A percentile compares a stretch with the other conserved stretches of the same genome.
phyloP scores from a whole-genome alignment of 306 rosid species.

The Oxytropis ochrocephala region DNA sequence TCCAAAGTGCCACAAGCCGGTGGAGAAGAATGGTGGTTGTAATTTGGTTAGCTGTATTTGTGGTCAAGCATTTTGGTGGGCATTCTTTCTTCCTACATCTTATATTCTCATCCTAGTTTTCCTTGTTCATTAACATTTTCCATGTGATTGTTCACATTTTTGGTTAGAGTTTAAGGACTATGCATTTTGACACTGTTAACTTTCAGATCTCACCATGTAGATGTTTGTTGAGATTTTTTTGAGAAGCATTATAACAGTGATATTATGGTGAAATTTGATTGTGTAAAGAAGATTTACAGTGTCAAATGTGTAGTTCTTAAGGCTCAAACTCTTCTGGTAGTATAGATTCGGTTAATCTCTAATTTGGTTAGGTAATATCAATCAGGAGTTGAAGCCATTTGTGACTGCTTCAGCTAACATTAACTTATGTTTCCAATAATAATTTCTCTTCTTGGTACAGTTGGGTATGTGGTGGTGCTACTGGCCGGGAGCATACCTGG shows the following conservation, averaged over 20 bases:
- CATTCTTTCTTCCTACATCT: not conserved
- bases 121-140: slow-evolving; percentile 1
- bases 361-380: not conserved
- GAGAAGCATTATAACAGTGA: too few species aligned
- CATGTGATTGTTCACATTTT: not conserved
- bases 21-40: slow-evolving; percentile 99
- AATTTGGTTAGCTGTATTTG: slow-evolving; percentile 93
- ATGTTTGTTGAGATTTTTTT: too few species aligned
- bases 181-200: too few species aligned
- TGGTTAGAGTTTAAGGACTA: not conserved
- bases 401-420: not conserved
- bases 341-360: not conserved
- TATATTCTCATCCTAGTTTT: not conserved
- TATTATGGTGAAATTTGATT: too few species aligned
- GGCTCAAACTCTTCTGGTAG: too few species aligned
- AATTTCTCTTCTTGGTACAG: slow-evolving; percentile 43
- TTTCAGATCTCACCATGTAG: too few species aligned
- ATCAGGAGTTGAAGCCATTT: not conserved
- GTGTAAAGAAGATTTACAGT: too few species aligned
- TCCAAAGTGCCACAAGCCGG: slow-evolving; percentile 92
- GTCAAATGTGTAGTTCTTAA: too few species aligned
- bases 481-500: slow-evolving; percentile 90
- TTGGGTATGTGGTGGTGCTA: slow-evolving; percentile 97
- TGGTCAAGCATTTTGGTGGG: slow-evolving; percentile 96
- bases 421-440: not conserved